Percentiles rank a stretch among this genome's conserved stretches.
Conservation (phyloP, 2,329 filamentous ascomycete genomes). For the Nannizziopsis barbatae region DNA sequence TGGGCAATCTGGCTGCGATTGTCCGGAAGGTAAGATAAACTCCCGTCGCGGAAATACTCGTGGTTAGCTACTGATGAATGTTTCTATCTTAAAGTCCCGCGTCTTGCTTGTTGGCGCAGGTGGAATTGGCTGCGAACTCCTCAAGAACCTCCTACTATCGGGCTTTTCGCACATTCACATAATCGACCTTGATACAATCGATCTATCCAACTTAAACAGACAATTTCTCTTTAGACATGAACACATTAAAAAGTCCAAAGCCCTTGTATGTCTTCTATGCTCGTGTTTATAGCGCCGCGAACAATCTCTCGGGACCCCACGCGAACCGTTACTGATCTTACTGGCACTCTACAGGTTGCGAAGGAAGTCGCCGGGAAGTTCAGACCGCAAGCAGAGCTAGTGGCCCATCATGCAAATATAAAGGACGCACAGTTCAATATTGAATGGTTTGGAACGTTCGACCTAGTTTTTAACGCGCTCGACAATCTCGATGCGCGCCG, state of each 20-base stretch:
- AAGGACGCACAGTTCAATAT: conserved; percentile 80
- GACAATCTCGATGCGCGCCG: conserved; percentile 90
- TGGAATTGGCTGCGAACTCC: conserved; percentile 91
- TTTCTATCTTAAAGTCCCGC: conserved; percentile 50
- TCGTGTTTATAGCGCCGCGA: neutral
- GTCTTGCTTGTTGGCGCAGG: conserved; percentile 92
- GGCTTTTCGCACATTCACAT: conserved; percentile 91
- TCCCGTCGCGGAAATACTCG: neutral
- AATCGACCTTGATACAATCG: conserved; percentile 95
- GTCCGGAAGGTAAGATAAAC: conserved; percentile 31
- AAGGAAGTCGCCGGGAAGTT: conserved; percentile 85
- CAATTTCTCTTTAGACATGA: conserved; percentile 95
- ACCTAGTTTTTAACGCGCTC: conserved; percentile 87
- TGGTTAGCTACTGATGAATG: neutral
- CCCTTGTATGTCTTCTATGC: conserved; percentile 52
- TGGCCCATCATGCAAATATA: conserved; percentile 88
- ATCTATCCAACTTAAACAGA: conserved; percentile 91
- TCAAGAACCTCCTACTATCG: conserved; percentile 88
- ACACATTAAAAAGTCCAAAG: conserved; percentile 96
- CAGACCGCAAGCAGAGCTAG: conserved; percentile 75
- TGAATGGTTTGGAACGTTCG: conserved; percentile 74
- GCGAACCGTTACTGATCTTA: conserved; percentile 16
- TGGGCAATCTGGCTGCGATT: conserved; percentile 31
- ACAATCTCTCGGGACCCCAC: neutral
- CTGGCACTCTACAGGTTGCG: conserved; percentile 54